Conservation (phyloP, 2,329 filamentous ascomycete genomes). For the Trichoderma sp. region DNA sequence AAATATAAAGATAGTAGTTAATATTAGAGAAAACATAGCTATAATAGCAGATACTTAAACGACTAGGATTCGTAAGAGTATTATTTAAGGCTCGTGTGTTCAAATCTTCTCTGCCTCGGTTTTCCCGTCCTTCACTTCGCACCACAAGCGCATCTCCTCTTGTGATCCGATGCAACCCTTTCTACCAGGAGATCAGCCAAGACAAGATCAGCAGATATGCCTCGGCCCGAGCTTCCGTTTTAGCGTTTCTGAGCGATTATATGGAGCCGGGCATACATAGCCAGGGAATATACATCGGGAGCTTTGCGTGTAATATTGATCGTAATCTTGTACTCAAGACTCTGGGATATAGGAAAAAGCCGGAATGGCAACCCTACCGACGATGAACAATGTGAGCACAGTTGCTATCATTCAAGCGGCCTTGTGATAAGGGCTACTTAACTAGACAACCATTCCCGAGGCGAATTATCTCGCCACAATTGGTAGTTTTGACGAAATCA, state of each 20-base stretch:
- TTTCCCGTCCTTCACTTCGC: too few relatives aligned
- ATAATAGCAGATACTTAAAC: too few relatives aligned
- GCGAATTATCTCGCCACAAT: neutral
- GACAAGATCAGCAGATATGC: neutral
- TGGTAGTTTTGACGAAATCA: neutral
- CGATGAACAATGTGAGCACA: neutral
- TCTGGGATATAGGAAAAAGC: neutral
- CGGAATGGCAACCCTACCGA: neutral
- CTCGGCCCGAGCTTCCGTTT: neutral
- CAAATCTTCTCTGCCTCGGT: too few relatives aligned
- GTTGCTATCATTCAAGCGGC: neutral
- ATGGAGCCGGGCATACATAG: neutral
- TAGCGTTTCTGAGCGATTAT: neutral
- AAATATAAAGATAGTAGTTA: too few relatives aligned
- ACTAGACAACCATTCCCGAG: neutral
- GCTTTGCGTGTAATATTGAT: neutral
- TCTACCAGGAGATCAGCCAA: neutral
- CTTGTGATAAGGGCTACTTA: neutral
- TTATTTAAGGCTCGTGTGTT: too few relatives aligned
- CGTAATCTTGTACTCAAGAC: neutral
- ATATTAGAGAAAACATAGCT: too few relatives aligned
- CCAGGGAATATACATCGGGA: neutral
- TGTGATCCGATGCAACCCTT: neutral
- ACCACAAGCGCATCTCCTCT: neutral
- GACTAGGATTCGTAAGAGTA: too few relatives aligned